These are phyloP conservation scores for Anethum foeniculum DNA, from an alignment of 140 eudicot species.

Conservation along the genomic window DNA sequence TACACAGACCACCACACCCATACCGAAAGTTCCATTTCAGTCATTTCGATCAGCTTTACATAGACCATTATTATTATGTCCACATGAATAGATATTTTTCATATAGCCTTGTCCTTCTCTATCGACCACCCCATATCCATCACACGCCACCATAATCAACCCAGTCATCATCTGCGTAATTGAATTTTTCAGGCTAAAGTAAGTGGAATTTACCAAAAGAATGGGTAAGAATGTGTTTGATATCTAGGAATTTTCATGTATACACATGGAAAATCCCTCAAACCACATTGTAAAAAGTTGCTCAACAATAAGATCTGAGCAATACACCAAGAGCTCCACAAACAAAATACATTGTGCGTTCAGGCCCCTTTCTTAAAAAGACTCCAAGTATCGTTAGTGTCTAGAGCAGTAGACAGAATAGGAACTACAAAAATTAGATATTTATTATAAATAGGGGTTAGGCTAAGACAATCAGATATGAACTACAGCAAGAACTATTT, in stretches of 20 bases:
- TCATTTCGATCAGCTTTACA: background rate
- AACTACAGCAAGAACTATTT: background rate
- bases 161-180: background rate
- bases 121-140: no score
- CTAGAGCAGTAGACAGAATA: background rate
- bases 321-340: background rate
- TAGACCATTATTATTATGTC: background rate
- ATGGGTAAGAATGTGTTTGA: background rate
- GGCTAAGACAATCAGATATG: background rate
- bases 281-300: background rate
- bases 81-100: background rate
- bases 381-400: background rate
- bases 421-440: background rate
- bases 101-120: no score
- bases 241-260: background rate
- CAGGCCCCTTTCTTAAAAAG: background rate
- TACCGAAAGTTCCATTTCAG: background rate
- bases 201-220: no score
- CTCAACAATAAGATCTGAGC: background rate
- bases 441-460: background rate
- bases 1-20: no score
- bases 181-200: background rate
- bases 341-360: background rate
- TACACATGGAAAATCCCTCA: background rate
- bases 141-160: background rate